Base-by-base conservation (phyloP, 2,329 filamentous ascomycete genomes). In the Aspergillus luchuensis region DNA sequence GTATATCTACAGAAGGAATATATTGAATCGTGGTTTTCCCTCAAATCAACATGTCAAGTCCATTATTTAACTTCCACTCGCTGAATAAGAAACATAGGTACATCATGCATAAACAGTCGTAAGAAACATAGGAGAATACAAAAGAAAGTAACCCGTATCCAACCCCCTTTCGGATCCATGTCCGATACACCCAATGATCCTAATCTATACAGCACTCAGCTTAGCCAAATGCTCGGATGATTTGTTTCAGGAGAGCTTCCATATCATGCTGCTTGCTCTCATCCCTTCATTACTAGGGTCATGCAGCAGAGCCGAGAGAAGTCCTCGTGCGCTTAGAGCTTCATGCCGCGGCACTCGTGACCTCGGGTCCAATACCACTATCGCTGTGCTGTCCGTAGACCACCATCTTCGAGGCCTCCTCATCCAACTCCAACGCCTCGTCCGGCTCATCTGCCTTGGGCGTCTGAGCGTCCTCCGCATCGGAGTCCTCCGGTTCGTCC, bases 291-390 rank as follows among this genome's bases (percentile, higher is more conserved):
- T 30, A 59, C 33, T 36, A 41, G 38, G 28, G 51, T 52, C 57
- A 53, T 54, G 45, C 36, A 38, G 50, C 59, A 28, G 17, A n/a
- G 7, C 8, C 15, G 23, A 5, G 11, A 30, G 8, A 5, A 6
- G 5, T 11, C 28, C 47, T 17, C 47, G 47, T 50, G 47, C 47
- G 2, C 28, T 8, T 19, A 21, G 28, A 33, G 17, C 6, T 48
- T 60, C 45, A 62, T 61, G 57, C 66, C 33, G 48, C 66, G 33
- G 58, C 56, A 38, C 64, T 67, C 54, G 63, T 58, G 55, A 69
- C 74, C 68, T 71, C 72, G 10, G 70, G 66, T 8, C 70, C 72
- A 15, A 74, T 57, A 41, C 68, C 72, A 53, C 70, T 74, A 57
- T 74, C 72, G 59, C 61, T 66, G 38, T 71, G 67, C 6, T 68